A percentile compares a stretch with the other conserved stretches of the same genome.
Evolutionary conservation across 495 filamentous ascomycete genomes (phyloP).

Genomic region (Hypoxylon fuscum): DNA sequence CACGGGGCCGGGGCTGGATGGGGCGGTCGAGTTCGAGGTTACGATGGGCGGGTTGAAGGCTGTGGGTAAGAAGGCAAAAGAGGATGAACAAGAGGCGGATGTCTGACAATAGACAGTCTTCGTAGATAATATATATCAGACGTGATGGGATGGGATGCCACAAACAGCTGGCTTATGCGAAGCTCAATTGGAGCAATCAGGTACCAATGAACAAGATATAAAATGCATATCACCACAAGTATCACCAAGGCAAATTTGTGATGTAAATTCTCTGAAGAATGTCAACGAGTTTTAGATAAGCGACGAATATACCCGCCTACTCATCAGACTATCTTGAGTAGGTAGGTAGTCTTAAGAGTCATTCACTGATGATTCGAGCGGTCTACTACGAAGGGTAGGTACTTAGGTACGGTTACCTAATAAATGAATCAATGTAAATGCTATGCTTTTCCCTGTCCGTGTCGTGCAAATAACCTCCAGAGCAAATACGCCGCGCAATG

Average conservation of each 20-base stretch:
- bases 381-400: too few species aligned
- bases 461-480: constrained; percentile 16
- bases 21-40: constrained; percentile 66
- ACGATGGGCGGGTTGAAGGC: constrained; percentile 61
- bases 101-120: background rate
- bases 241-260: background rate
- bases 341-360: too few species aligned
- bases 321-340: too few species aligned
- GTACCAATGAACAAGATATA: background rate
- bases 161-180: background rate
- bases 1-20: constrained; percentile 52
- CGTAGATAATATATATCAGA: background rate
- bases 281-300: too few species aligned
- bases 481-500: constrained; percentile 39
- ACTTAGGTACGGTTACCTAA: too few species aligned
- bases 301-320: too few species aligned
- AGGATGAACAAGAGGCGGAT: background rate
- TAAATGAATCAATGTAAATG: constrained; percentile 2
- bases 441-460: constrained; percentile 23
- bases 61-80: constrained; percentile 36
- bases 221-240: background rate
- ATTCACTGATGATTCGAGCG: too few species aligned
- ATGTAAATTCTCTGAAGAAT: background rate
- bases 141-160: background rate
- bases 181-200: background rate